phyloP scores from a whole-genome alignment of 805 yeast species.

The Sugiyamaella marilandica region DNA sequence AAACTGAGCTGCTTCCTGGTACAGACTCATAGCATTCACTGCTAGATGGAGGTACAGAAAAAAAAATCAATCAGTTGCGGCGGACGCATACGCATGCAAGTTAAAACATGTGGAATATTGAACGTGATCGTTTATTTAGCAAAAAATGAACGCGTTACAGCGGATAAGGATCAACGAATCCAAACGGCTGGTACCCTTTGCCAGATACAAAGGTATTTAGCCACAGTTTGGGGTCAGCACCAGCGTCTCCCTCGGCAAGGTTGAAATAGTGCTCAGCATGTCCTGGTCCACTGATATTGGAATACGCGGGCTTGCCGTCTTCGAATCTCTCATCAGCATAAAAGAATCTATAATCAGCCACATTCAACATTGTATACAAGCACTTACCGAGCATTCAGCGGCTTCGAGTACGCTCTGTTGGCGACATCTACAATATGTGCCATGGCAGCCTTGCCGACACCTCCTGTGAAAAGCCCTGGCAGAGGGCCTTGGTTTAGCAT shows the following conservation, averaged over 20 bases:
- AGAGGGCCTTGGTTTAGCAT: background rate
- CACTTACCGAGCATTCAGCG: background rate
- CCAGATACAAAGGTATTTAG: background rate
- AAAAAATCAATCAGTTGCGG: background rate
- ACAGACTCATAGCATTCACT: constrained; percentile 23
- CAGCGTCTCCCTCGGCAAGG: background rate
- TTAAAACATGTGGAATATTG: background rate
- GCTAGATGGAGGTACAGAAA: background rate
- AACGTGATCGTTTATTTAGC: too few relatives aligned
- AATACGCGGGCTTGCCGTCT: background rate
- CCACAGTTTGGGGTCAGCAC: background rate
- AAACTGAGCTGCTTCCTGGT: constrained; percentile 42
- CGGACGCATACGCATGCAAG: background rate
- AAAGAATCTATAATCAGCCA: background rate
- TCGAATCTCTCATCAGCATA: background rate
- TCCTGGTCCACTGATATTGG: background rate
- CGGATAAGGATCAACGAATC: background rate
- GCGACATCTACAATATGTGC: background rate
- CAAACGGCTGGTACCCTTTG: background rate
- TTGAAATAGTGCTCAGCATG: background rate
- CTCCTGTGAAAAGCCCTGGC: background rate
- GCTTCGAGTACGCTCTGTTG: background rate
- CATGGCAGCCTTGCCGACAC: background rate
- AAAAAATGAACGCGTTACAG: background rate
- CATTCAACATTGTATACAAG: background rate